phyloP scores from a whole-genome alignment of 495 filamentous ascomycete species.

The Xylaria scruposa region DNA sequence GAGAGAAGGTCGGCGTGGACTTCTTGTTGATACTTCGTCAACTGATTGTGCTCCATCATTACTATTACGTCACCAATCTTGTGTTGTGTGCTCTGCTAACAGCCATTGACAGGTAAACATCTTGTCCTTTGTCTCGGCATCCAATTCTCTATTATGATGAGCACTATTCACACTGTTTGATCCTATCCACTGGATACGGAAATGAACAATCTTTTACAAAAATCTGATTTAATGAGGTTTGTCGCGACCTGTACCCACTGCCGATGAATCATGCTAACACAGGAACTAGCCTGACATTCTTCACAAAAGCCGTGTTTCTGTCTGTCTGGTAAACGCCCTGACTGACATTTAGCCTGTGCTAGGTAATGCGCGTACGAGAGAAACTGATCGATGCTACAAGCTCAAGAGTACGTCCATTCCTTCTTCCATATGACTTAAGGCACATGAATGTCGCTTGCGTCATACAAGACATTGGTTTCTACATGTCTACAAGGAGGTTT shows the following conservation, averaged over 20 bases:
- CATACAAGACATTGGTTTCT: background rate
- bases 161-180: slow-evolving; percentile 99
- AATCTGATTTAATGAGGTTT: slow-evolving; percentile 99
- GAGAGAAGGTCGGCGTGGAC: slow-evolving; percentile 67
- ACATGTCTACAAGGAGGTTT: background rate
- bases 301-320: background rate
- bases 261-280: slow-evolving; percentile 51
- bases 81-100: slow-evolving; percentile 42
- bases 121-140: slow-evolving; percentile 28
- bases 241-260: slow-evolving; percentile 32
- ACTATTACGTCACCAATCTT: background rate
- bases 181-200: slow-evolving; percentile 64
- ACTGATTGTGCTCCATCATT: slow-evolving; percentile 65
- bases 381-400: background rate
- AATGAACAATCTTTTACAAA: slow-evolving; percentile 77
- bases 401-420: slow-evolving; percentile 8
- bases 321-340: slow-evolving; percentile 18
- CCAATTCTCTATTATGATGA: slow-evolving; percentile 53
- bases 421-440: background rate
- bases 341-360: slow-evolving; percentile 32
- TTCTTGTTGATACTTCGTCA: slow-evolving; percentile 99
- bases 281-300: slow-evolving; percentile 38
- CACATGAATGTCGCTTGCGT: background rate
- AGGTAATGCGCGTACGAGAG: slow-evolving; percentile 42
- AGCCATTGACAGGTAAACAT: slow-evolving; percentile 50